Evolutionary conservation across 495 filamentous ascomycete genomes (phyloP), one percentile per base, ranked within the genome.

Genomic region (Hypoxylon perforatum): DNA sequence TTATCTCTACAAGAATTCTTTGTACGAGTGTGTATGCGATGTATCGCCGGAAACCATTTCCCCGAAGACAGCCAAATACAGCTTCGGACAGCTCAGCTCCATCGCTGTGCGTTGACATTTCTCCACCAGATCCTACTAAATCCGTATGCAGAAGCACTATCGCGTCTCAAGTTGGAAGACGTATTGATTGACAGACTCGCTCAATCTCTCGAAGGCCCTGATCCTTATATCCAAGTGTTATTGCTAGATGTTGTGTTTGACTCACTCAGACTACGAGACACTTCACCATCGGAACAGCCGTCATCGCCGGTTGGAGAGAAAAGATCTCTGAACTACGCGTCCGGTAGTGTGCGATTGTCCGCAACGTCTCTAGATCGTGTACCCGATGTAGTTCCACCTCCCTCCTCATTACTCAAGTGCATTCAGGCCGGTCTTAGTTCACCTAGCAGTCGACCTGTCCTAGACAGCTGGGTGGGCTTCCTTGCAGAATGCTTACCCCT

Each of bases 391-490:
- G 76, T 74, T 39, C 81, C 85, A 3, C 91, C 92, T n/a, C 91
- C 92, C 3, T 82, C 88, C 2, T 84, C 88, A 35, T 80, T 99
- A 28, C 77, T 98, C 9, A 91, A 92, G 55, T 96, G 92, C 71
- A 84, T 99, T 36, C 85, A 92, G 28, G 87, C 86, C 41, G 95
- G 92, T 4, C 90, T 99, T 61, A 87, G 91, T 48, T 91, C 92
- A 14, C 71, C 82, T 11, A 89, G 84, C 51, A 93, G 90, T 56
- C 87, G 91, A 17, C 84, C 87, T 17, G 88, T 94, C 18, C 81
- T 99, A 30, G 93, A 97, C 60, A 92, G 90, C 64, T 99, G 95
- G 95, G 87, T 97, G 18, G 82, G 85, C 35, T 91, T 99, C 51
- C 83, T 99, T n/a, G 84, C 87, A 17, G 90, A 93, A 73, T 91